Percentiles rank a stretch among this genome's conserved stretches.
These are phyloP conservation scores for Penicillium sp. DNA, from an alignment of 2,329 filamentous ascomycete species.

Conservation along the genomic window DNA sequence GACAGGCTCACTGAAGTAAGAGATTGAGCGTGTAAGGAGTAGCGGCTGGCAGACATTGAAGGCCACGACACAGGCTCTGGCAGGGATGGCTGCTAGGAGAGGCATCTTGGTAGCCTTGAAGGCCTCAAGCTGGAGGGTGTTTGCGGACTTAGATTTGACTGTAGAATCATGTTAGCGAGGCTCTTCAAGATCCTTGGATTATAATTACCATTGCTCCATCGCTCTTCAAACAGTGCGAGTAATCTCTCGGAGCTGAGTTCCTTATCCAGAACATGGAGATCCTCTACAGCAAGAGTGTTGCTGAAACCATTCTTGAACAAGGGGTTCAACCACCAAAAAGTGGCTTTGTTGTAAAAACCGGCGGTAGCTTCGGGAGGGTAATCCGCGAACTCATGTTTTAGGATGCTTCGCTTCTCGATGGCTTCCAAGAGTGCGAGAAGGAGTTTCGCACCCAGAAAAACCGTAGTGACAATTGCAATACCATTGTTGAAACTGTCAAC, in stretches of 20 bases:
- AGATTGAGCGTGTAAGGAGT: slow-evolving; percentile 42
- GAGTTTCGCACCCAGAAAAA: slow-evolving; percentile 48
- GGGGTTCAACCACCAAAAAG: slow-evolving; percentile 61
- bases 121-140: slow-evolving; percentile 35
- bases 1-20: slow-evolving; percentile 35
- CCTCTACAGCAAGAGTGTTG: slow-evolving; percentile 48
- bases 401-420: slow-evolving; percentile 48
- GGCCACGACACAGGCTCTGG: slow-evolving; percentile 39
- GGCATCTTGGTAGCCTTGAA: slow-evolving; percentile 40
- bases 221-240: slow-evolving; percentile 39
- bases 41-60: slow-evolving; percentile 45
- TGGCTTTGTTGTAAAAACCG: slow-evolving; percentile 52
- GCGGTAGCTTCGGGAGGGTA: slow-evolving; percentile 58
- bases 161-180: slow-evolving; percentile 13
- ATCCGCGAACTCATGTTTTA: slow-evolving; percentile 42
- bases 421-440: slow-evolving; percentile 52
- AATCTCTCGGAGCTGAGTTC: slow-evolving; percentile 48
- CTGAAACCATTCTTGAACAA: slow-evolving; percentile 56
- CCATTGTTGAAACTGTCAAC: slow-evolving; percentile 31
- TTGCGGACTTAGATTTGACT: slow-evolving; percentile 32
- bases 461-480: slow-evolving; percentile 50
- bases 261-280: slow-evolving; percentile 52
- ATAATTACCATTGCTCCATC: slow-evolving; percentile 46
- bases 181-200: background rate
- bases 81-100: slow-evolving; percentile 36